These are phyloP conservation scores for Funneliformis caledonium DNA, from an alignment of 371 early-diverging fungal genomes.

Conservation along the genomic window DNA sequence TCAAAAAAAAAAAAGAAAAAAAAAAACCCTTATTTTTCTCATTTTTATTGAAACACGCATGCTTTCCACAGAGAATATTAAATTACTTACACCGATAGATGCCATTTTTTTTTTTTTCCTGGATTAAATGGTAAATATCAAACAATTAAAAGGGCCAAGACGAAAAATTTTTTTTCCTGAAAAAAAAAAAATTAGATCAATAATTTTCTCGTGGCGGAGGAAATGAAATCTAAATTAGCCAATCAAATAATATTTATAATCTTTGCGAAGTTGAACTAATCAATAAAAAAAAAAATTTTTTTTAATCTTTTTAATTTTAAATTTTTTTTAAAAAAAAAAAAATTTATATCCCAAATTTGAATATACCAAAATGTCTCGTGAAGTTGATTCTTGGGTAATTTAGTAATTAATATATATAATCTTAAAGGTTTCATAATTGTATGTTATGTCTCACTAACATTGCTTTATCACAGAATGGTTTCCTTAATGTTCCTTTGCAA, in stretches of 20 bases:
- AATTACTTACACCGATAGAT: not conserved
- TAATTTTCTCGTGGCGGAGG: not conserved
- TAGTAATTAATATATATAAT: not conserved
- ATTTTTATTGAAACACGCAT: no score
- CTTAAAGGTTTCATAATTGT: not conserved
- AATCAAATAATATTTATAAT: not conserved
- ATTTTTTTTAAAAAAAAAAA: no score
- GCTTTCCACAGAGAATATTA: not conserved
- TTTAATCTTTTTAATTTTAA: no score
- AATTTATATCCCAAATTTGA: no score
- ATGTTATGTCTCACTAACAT: not conserved
- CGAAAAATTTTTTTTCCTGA: not conserved
- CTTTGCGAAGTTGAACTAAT: no score
- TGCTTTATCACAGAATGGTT: constrained; percentile 57
- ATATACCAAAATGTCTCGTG: not conserved
- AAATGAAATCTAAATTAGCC: not conserved
- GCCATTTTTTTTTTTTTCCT: not conserved
- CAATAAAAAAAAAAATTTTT: no score
- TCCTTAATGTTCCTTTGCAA: constrained; percentile 78
- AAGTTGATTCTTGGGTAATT: not conserved
- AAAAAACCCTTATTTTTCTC: not conserved
- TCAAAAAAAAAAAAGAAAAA: no score
- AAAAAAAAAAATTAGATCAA: not conserved
- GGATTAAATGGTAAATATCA: not conserved
- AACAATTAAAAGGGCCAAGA: not conserved